These are phyloP conservation scores for Candida albicans DNA, from an alignment of 1,139 yeast species.

Conservation along the genomic window DNA sequence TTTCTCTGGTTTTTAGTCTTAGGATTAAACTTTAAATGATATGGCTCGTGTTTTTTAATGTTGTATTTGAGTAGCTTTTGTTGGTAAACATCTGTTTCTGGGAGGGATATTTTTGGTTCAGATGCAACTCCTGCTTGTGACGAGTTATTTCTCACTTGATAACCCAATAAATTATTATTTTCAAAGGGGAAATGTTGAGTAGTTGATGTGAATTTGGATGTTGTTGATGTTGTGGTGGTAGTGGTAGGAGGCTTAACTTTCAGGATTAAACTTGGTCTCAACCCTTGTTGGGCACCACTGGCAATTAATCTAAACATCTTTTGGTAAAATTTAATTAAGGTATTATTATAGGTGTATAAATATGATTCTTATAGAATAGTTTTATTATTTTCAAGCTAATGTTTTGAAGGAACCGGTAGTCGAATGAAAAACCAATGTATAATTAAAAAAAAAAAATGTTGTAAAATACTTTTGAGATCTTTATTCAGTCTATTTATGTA, in stretches of 20 bases:
- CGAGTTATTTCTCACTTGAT: constrained; percentile 12
- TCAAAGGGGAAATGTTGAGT: constrained; percentile 11
- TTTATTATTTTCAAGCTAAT: no score
- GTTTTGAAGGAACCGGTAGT: no score
- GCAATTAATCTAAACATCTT: constrained; percentile 43
- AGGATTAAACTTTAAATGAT: background rate
- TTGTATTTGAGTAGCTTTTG: constrained; percentile 1
- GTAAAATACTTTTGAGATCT: background rate
- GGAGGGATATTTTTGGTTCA: constrained; percentile 1
- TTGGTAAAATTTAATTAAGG: background rate
- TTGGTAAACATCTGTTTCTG: constrained; percentile 3
- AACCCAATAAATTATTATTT: constrained; percentile 3
- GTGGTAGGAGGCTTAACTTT: constrained; percentile 36
- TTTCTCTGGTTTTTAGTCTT: background rate
- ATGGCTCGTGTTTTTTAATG: constrained; percentile 5
- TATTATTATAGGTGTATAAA: no score
- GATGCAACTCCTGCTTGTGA: constrained; percentile 3
- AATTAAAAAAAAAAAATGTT: background rate
- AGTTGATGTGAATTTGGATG: constrained; percentile 1
- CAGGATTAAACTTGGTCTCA: constrained; percentile 41
- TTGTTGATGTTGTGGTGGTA: constrained; percentile 13
- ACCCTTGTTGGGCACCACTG: constrained; percentile 36
- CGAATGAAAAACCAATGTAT: background rate
- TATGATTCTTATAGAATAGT: no score
- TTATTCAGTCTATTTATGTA: constrained; percentile 2